Percentiles rank a stretch among this genome's conserved stretches.
Conservation (phyloP, 495 filamentous ascomycete genomes). For the Neurospora sp. region DNA sequence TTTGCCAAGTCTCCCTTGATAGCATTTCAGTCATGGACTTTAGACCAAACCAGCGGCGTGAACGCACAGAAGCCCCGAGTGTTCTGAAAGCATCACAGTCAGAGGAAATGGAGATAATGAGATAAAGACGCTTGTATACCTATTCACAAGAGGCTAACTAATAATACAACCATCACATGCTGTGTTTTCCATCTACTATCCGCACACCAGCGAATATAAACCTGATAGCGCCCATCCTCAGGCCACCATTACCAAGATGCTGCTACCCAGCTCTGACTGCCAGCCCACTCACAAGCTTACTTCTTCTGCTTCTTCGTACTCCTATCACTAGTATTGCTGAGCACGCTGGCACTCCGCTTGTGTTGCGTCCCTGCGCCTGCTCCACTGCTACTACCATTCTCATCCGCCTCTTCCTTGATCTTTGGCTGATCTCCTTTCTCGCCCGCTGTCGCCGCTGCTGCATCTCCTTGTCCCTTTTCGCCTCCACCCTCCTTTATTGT, state of each 20-base stretch:
- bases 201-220: background rate
- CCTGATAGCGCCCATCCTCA: background rate
- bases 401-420: slow-evolving; percentile 11
- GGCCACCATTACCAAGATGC: background rate
- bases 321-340: slow-evolving; percentile 59
- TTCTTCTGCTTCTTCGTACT: slow-evolving; percentile 63
- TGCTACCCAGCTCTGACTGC: background rate
- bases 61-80: too few species aligned
- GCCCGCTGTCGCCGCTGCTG: background rate
- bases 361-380: slow-evolving; percentile 12
- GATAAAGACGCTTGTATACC: background rate
- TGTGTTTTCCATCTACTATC: background rate
- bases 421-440: slow-evolving; percentile 5
- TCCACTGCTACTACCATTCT: background rate
- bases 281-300: slow-evolving; percentile 20
- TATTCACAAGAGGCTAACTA: background rate
- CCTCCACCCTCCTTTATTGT: slow-evolving; percentile 1
- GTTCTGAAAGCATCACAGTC: background rate
- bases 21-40: too few species aligned
- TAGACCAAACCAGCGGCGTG: too few species aligned
- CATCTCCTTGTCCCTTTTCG: background rate
- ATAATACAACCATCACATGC: background rate
- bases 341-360: slow-evolving; percentile 68
- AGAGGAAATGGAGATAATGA: background rate
- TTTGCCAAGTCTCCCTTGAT: too few species aligned